These are phyloP conservation scores for Fusarium sp. DNA, from an alignment of 2,329 filamentous ascomycete species.

Conservation along the genomic window DNA sequence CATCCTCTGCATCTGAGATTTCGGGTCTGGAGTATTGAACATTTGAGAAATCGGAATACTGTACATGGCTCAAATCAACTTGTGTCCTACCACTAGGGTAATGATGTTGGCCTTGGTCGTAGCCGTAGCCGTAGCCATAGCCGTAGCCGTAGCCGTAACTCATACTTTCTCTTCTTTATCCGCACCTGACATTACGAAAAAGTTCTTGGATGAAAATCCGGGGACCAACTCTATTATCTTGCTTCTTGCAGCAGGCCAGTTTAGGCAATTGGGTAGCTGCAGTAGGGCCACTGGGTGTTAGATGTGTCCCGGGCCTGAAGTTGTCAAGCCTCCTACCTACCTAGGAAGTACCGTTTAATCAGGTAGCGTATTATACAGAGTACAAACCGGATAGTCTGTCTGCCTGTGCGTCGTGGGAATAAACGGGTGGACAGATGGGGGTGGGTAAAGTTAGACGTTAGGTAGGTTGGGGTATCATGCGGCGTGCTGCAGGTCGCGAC, in stretches of 20 bases:
- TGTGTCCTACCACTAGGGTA: conserved; percentile 56
- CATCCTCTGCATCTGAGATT: conserved; percentile 58
- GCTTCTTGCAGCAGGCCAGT: conserved; percentile 52
- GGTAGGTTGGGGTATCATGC: conserved; percentile 45
- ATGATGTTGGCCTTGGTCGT: conserved; percentile 40
- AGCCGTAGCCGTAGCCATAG: conserved; percentile 46
- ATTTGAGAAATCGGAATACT: conserved; percentile 60
- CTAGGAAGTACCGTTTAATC: conserved; percentile 32
- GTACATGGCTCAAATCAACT: conserved; percentile 55
- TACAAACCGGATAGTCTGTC: conserved; percentile 21
- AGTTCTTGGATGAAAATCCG: conserved; percentile 44
- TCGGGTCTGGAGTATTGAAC: conserved; percentile 57
- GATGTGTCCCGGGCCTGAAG: conserved; percentile 41
- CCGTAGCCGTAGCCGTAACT: conserved; percentile 50
- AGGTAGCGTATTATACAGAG: conserved; percentile 11
- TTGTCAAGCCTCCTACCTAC: conserved; percentile 40
- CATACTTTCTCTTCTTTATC: conserved; percentile 58
- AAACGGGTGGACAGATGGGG: conserved; percentile 33
- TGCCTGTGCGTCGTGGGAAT: conserved; percentile 22
- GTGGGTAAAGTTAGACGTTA: conserved; percentile 15
- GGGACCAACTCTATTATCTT: conserved; percentile 52
- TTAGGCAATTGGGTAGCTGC: conserved; percentile 54
- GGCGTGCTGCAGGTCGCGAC: conserved; percentile 42
- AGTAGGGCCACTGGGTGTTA: conserved; percentile 49
- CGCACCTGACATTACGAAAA: conserved; percentile 47